phyloP scores from a whole-genome alignment of 306 rosid genomes.

The Citrullus mucosospermus region DNA sequence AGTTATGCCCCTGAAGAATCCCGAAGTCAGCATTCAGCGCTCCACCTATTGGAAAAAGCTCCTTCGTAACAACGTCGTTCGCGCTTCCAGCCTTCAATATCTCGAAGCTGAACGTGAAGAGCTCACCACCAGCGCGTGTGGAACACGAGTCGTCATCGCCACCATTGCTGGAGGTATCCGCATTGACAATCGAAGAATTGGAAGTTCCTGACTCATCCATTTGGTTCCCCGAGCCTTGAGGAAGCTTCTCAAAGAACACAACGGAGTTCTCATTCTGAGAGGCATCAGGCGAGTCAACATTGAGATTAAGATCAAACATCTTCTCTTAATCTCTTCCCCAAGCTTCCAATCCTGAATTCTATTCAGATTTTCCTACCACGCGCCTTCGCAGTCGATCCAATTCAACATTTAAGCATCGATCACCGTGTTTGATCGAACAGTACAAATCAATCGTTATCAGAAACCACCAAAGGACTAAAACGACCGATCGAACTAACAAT shows the following conservation, averaged over 20 bases:
- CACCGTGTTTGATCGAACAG: slow-evolving; percentile 15
- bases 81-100: slow-evolving; percentile 54
- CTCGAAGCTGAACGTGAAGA: slow-evolving; percentile 60
- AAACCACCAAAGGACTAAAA: slow-evolving; percentile 9
- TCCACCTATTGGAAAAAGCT: slow-evolving; percentile 42
- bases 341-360: slow-evolving; percentile 12
- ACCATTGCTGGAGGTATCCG: slow-evolving; percentile 68
- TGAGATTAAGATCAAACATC: slow-evolving; percentile 91
- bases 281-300: slow-evolving; percentile 42
- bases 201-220: slow-evolving; percentile 94
- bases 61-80: slow-evolving; percentile 41
- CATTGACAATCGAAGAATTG: slow-evolving; percentile 88
- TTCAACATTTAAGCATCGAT: slow-evolving; percentile 7
- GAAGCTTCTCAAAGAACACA: slow-evolving; percentile 26
- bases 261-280: slow-evolving; percentile 30
- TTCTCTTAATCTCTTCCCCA: slow-evolving; percentile 2
- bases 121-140: slow-evolving; percentile 50
- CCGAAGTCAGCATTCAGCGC: slow-evolving; percentile 18
- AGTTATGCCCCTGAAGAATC: slow-evolving; percentile 36
- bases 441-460: slow-evolving; percentile 13
- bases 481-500: slow-evolving; percentile 19
- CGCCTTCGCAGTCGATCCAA: neutral
- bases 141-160: slow-evolving; percentile 81
- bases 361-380: neutral
- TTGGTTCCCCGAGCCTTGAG: slow-evolving; percentile 54